Percentiles rank a stretch among this genome's conserved stretches.
Conservation (phyloP, 495 filamentous ascomycete genomes). For the Barbatosphaeria neglecta region DNA sequence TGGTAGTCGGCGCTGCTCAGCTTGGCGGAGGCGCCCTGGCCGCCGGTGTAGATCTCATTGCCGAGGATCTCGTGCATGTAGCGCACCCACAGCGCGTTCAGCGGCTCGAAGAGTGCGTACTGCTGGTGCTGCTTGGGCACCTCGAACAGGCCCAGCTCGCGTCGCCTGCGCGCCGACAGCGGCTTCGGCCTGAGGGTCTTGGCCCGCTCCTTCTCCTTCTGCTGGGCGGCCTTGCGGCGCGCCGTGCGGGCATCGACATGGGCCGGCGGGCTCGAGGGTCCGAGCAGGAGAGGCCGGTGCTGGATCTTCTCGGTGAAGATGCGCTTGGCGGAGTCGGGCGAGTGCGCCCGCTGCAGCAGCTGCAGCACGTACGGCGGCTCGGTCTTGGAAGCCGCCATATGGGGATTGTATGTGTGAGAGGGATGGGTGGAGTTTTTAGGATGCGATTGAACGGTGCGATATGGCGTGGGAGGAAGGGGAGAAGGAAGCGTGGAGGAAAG, state of each 20-base stretch:
- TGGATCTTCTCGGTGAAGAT: constrained; percentile 76
- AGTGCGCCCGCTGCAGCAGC: constrained; percentile 66
- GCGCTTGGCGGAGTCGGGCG: constrained; percentile 49
- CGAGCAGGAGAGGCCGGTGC: constrained; percentile 69
- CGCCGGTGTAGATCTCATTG: constrained; percentile 28
- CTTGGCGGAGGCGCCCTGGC: constrained; percentile 44
- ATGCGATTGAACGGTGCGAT: background rate
- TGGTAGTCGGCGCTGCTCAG: constrained; percentile 80
- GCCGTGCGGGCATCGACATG: constrained; percentile 49
- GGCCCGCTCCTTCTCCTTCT: constrained; percentile 45
- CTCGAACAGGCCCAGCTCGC: constrained; percentile 57
- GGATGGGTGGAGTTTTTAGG: background rate
- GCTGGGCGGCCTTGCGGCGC: constrained; percentile 43
- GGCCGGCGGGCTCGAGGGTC: constrained; percentile 53
- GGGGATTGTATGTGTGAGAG: background rate
- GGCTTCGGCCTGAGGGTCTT: constrained; percentile 57
- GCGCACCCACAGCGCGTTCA: constrained; percentile 67
- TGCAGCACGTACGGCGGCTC: constrained; percentile 45
- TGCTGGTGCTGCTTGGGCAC: constrained; percentile 57
- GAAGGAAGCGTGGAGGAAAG: background rate
- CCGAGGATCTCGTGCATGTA: constrained; percentile 73
- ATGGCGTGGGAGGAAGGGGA: background rate
- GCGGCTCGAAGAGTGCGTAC: constrained; percentile 61
- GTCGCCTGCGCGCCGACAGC: constrained; percentile 70
- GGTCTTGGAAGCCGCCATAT: constrained; percentile 8